Evolutionary conservation across 139 green algal species (phyloP), one percentile per base, ranked within the genome.

Genomic region (Trebouxia sp.): DNA sequence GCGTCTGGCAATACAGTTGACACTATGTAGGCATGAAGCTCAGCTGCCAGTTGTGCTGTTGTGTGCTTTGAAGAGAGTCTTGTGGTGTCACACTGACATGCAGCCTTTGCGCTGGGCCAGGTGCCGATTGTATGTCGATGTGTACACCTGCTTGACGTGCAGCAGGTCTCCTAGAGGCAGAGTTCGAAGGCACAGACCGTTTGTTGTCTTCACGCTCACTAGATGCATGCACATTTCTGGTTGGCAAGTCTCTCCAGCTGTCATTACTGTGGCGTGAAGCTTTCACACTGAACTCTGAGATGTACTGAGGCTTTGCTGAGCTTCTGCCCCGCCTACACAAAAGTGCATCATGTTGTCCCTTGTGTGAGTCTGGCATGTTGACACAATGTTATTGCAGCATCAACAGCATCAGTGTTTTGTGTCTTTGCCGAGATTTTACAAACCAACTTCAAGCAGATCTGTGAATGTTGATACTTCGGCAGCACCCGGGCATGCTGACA

Each of bases 251-350:
- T 45, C 74, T 62, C 47, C 47, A 65, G 74, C 74, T 79, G 47
- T 42, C 42, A 35, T 12, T 65, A n/a, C 50, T 62, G 50, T 65
- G 74, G 30, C 50, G 50, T 65, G 42, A 65, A 24, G 41, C 69
- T 72, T 35, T 72, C 2, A 79, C 35, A 38, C 32, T 78, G 50
- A 90, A 90, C 55, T 85, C 79, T 17, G 86, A 88, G 39, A 90
- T 90, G 79, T 66, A 90, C 70, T 32, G 86, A 37, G 26, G 76
- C 50, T 65, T 53, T 45, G 42, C 50, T 43, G 74, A 43, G 30
- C 66, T 47, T 56, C 69, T 55, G 42, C 39, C 42, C 10, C 47
- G 74, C 74, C 74, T 79, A 28, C 17, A 65, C 1, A 32, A 37
- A 0, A 53, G 14, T 2, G 43, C 26, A 10, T 30, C 12, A 0